Conservation (phyloP, 768 basidiomycete species). For the Boletellus ananiceps region DNA sequence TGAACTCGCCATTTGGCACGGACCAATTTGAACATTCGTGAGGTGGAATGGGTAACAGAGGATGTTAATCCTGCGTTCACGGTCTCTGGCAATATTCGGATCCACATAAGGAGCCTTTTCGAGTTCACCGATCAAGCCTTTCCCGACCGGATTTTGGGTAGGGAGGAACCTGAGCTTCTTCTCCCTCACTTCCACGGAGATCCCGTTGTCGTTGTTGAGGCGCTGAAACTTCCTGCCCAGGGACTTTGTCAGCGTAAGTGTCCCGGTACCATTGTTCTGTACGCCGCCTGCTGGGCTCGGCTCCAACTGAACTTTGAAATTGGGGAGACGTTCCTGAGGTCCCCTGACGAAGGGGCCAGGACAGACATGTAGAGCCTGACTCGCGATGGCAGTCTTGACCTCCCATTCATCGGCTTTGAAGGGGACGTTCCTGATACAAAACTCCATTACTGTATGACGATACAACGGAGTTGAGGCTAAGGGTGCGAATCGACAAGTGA, state of each 20-base stretch:
- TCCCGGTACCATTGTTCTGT: slow-evolving; percentile 52
- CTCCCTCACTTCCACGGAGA: slow-evolving; percentile 36
- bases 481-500: no score
- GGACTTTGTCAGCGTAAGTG: slow-evolving; percentile 24
- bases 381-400: slow-evolving; percentile 52
- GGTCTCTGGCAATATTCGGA: slow-evolving; percentile 51
- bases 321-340: slow-evolving; percentile 35
- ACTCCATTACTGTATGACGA: slow-evolving; percentile 31
- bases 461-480: neutral
- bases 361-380: slow-evolving; percentile 44
- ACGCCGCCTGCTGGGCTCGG: slow-evolving; percentile 45
- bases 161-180: slow-evolving; percentile 36
- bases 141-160: slow-evolving; percentile 4
- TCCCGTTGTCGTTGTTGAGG: slow-evolving; percentile 36
- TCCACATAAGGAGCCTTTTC: slow-evolving; percentile 53
- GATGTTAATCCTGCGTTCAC: slow-evolving; percentile 37
- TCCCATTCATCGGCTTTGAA: slow-evolving; percentile 47
- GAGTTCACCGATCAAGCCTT: slow-evolving; percentile 33
- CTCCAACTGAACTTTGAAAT: slow-evolving; percentile 60
- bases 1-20: slow-evolving; percentile 23
- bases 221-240: slow-evolving; percentile 45
- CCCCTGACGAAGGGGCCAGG: slow-evolving; percentile 26
- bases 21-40: slow-evolving; percentile 62
- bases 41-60: slow-evolving; percentile 51
- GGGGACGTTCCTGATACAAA: slow-evolving; percentile 31